phyloP scores from a whole-genome alignment of 2,329 filamentous ascomycete genomes.

The Diaporthe citriasiana region DNA sequence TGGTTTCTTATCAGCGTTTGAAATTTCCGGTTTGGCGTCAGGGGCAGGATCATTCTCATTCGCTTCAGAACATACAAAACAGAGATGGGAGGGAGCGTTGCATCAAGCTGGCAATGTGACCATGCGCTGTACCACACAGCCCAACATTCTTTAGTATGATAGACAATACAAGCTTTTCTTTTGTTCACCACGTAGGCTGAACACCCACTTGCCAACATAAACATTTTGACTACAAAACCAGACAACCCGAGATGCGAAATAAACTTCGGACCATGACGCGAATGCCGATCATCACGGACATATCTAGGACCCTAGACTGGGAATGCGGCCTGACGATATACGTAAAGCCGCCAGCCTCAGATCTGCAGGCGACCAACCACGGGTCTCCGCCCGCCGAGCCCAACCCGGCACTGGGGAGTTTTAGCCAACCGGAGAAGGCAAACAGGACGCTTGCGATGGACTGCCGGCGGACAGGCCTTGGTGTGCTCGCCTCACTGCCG shows the following conservation, averaged over 20 bases:
- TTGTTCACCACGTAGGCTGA: neutral
- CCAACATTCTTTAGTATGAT: constrained; percentile 24
- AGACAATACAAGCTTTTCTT: constrained; percentile 31
- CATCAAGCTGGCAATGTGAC: neutral
- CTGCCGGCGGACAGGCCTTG: neutral
- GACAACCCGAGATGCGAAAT: constrained; percentile 17
- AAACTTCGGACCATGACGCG: constrained; percentile 34
- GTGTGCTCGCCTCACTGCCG: constrained; percentile 30
- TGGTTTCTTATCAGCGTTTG: constrained; percentile 20
- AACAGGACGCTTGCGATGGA: neutral
- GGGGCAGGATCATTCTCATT: constrained; percentile 10
- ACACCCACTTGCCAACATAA: neutral
- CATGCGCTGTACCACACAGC: neutral
- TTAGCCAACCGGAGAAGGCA: constrained; percentile 5
- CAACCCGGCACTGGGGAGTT: neutral
- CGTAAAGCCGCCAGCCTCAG: constrained; percentile 11
- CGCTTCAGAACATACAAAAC: neutral
- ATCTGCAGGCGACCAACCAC: constrained; percentile 17
- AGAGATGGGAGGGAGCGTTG: neutral
- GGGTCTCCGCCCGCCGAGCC: constrained; percentile 7
- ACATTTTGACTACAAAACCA: neutral
- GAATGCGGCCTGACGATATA: constrained; percentile 3
- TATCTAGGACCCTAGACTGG: constrained; percentile 16
- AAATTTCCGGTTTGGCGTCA: neutral
- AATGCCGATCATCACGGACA: constrained; percentile 16